A percentile compares a stretch with the other conserved stretches of the same genome.
These are phyloP conservation scores for Nannochloropsis salina DNA, from an alignment of 108 stramenopile genomes.

Conservation along the genomic window DNA sequence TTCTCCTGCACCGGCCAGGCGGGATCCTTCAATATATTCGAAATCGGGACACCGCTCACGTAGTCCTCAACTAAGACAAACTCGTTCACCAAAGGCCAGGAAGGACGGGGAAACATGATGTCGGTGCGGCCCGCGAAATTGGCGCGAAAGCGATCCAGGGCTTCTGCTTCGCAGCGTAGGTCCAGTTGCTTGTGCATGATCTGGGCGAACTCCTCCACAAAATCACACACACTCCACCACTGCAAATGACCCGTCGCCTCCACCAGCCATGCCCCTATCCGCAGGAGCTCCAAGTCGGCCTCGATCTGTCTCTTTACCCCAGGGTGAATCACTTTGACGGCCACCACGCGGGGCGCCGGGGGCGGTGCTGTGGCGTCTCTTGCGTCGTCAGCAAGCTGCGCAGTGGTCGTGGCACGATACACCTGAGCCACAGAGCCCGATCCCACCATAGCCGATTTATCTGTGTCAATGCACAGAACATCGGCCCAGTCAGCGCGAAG, in stretches of 20 bases:
- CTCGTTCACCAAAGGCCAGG: background rate
- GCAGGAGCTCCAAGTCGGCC: conserved; percentile 25
- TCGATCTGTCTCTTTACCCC: conserved; percentile 23
- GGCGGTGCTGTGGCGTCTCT: background rate
- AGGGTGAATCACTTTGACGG: conserved; percentile 34
- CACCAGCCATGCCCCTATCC: background rate
- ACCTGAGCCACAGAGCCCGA: conserved; percentile 32
- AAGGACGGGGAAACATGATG: background rate
- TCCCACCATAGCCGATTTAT: conserved; percentile 22
- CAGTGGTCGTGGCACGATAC: background rate
- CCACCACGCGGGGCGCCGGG: conserved; percentile 15
- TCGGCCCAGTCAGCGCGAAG: conserved; percentile 27
- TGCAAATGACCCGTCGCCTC: conserved; percentile 24
- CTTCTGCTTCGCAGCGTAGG: background rate
- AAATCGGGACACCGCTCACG: conserved; percentile 20
- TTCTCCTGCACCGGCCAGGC: conserved; percentile 3
- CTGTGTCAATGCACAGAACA: background rate
- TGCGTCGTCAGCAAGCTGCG: background rate
- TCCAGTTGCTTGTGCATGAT: conserved; percentile 23
- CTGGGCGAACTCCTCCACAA: conserved; percentile 18
- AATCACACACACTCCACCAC: conserved; percentile 6
- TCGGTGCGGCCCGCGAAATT: conserved; percentile 20
- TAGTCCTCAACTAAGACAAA: conserved; percentile 27
- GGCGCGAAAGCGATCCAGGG: conserved; percentile 18
- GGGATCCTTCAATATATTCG: background rate